Percentiles rank a stretch among this genome's conserved stretches.
Conservation (phyloP, 257 asterid species). For the Solanum paucissectum region DNA sequence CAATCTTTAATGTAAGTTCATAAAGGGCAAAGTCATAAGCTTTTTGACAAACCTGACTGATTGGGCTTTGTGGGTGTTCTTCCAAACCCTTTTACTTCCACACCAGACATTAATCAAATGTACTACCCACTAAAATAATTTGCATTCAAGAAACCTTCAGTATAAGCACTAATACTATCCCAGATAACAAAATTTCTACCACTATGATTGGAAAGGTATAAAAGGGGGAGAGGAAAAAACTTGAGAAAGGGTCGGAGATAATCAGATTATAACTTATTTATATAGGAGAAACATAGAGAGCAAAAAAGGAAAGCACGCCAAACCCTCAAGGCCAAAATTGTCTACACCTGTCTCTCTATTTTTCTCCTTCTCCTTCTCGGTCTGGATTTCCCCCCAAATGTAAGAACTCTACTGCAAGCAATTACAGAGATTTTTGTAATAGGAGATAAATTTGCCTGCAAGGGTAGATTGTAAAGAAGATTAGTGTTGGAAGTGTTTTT, state of each 20-base stretch:
- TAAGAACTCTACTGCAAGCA: background rate
- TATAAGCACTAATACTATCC: background rate
- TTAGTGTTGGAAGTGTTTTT: background rate
- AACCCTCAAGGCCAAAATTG: background rate
- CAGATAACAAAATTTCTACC: background rate
- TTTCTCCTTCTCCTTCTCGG: background rate
- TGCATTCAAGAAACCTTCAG: slow-evolving; percentile 17
- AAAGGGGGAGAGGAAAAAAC: slow-evolving; percentile 3
- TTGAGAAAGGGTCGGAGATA: slow-evolving; percentile 20
- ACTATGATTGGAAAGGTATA: background rate
- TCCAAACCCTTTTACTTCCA: slow-evolving; percentile 17
- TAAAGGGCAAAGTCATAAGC: slow-evolving; percentile 10
- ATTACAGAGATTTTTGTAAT: background rate
- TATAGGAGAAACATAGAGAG: background rate
- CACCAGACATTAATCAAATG: slow-evolving; percentile 13
- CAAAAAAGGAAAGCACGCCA: background rate
- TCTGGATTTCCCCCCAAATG: background rate
- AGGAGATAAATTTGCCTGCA: background rate
- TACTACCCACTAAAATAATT: slow-evolving; percentile 16
- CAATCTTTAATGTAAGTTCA: slow-evolving; percentile 22
- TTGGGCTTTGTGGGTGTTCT: slow-evolving; percentile 12
- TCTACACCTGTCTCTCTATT: background rate
- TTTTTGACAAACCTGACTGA: slow-evolving; percentile 15
- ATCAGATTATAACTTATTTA: background rate
- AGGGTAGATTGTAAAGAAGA: background rate